Percentiles rank a stretch among this genome's conserved stretches.
Conservation (phyloP, 495 filamentous ascomycete species). For the Neurospora sp. region DNA sequence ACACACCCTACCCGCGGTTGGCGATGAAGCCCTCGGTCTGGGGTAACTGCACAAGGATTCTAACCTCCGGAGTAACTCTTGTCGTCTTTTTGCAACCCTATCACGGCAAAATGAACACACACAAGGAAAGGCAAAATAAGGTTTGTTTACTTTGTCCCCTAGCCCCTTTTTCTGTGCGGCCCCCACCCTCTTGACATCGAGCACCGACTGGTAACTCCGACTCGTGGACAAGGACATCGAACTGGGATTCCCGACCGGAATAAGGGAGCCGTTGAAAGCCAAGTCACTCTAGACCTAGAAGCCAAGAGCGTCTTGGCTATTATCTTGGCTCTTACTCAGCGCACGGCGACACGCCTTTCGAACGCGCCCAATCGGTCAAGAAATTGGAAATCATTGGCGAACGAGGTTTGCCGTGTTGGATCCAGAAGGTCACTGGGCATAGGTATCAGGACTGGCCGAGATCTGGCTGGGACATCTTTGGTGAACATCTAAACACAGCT, state of each 20-base stretch:
- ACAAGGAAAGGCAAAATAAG: background rate
- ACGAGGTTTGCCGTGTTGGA: background rate
- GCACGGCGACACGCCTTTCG: too few relatives aligned
- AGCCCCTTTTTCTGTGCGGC: background rate
- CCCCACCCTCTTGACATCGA: background rate
- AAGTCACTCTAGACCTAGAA: background rate
- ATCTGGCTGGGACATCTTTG: background rate
- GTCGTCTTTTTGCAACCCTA: background rate
- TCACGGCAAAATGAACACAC: background rate
- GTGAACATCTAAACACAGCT: background rate
- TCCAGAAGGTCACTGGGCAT: background rate
- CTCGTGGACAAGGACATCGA: background rate
- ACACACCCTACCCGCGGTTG: background rate
- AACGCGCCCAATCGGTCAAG: too few relatives aligned
- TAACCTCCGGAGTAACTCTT: background rate
- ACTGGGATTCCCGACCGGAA: background rate
- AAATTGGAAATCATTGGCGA: too few relatives aligned
- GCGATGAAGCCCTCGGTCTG: background rate
- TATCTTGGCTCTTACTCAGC: background rate
- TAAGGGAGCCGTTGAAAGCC: background rate
- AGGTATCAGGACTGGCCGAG: background rate
- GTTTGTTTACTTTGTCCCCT: background rate
- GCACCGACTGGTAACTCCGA: background rate
- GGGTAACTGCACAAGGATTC: background rate
- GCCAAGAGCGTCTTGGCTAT: background rate